These are phyloP conservation scores for Coemansia sp. DNA, from an alignment of 192 early-diverging fungal genomes.

Conservation along the genomic window DNA sequence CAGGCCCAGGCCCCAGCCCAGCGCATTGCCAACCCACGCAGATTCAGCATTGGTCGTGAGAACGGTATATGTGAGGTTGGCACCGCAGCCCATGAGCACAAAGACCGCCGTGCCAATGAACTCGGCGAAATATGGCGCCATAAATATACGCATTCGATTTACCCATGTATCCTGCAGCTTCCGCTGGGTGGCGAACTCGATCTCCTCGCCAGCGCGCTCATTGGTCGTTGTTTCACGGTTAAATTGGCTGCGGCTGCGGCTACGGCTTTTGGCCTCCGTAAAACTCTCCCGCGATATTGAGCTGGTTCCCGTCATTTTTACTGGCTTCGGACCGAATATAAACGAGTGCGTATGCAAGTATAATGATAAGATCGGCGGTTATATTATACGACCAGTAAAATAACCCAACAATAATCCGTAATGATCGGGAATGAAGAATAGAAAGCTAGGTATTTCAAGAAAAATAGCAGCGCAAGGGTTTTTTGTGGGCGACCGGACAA, in stretches of 20 bases:
- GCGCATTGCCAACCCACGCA: slow-evolving; percentile 52
- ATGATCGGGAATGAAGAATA: too few species aligned
- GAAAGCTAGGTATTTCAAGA: too few species aligned
- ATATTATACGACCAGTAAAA: too few species aligned
- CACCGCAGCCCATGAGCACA: slow-evolving; percentile 48
- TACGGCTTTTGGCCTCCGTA: slow-evolving; percentile 9
- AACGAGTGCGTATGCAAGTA: too few species aligned
- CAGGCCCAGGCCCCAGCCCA: slow-evolving; percentile 55
- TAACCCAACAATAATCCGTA: too few species aligned
- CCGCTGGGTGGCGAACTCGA: slow-evolving; percentile 46
- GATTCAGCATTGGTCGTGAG: slow-evolving; percentile 45
- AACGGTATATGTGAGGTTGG: slow-evolving; percentile 42
- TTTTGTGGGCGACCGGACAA: too few species aligned
- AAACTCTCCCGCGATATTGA: too few species aligned
- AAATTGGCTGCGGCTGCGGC: not conserved
- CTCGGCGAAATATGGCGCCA: slow-evolving; percentile 53
- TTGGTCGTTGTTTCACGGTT: slow-evolving; percentile 19
- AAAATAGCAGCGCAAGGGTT: too few species aligned
- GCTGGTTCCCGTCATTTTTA: too few species aligned
- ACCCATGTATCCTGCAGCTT: slow-evolving; percentile 33
- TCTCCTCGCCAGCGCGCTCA: slow-evolving; percentile 44
- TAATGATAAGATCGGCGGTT: too few species aligned
- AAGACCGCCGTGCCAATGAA: slow-evolving; percentile 51
- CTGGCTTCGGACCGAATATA: too few species aligned
- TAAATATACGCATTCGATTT: slow-evolving; percentile 44